phyloP scores from a whole-genome alignment of 2,329 filamentous ascomycete species.

The Penicillium sp. region DNA sequence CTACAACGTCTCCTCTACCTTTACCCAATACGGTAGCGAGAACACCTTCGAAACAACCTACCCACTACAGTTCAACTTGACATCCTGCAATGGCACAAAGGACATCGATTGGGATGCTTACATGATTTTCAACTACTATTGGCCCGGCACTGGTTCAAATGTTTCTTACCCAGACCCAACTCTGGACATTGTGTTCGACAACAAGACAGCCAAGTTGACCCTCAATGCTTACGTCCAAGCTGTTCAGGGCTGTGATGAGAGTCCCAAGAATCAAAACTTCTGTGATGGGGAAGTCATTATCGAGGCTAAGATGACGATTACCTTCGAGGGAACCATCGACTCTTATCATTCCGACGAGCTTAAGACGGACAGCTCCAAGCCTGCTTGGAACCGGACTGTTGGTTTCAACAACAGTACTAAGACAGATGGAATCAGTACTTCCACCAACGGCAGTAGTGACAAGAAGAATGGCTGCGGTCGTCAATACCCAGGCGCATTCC shows the following conservation, averaged over 20 bases:
- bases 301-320: background rate
- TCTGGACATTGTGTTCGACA: slow-evolving; percentile 7
- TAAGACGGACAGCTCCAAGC: slow-evolving; percentile 3
- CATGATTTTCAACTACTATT: slow-evolving; percentile 5
- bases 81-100: slow-evolving; percentile 2
- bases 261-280: background rate
- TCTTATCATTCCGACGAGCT: slow-evolving; percentile 10
- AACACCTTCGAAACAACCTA: too few relatives aligned
- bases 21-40: slow-evolving; percentile 1
- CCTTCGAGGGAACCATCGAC: slow-evolving; percentile 1
- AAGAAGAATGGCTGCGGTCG: background rate
- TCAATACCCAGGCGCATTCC: background rate
- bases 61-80: background rate
- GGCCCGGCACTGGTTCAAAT: background rate
- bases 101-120: background rate
- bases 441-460: background rate
- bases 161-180: slow-evolving; percentile 4
- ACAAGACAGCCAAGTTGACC: background rate
- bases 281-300: background rate
- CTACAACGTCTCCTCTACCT: slow-evolving; percentile 3
- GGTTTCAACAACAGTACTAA: slow-evolving; percentile 8
- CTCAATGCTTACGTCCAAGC: slow-evolving; percentile 1
- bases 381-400: slow-evolving; percentile 11
- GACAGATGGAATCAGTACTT: background rate
- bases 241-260: background rate